Percentiles rank a stretch among this genome's conserved stretches.
These are phyloP conservation scores for Coemansia sp. DNA, from an alignment of 192 early-diverging fungal genomes.

Conservation along the genomic window DNA sequence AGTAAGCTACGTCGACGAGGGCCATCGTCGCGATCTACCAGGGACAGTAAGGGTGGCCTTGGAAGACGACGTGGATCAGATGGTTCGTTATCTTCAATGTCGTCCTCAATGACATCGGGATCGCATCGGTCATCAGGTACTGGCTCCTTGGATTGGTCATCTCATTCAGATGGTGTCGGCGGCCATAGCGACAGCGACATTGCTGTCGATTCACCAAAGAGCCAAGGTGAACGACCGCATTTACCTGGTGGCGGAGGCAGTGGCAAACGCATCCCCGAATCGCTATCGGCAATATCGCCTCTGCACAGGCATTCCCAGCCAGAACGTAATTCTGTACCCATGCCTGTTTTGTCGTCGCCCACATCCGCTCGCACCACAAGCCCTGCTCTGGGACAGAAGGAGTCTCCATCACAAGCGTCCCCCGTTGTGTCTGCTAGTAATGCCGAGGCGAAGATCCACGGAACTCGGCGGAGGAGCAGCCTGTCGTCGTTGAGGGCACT, in stretches of 20 bases:
- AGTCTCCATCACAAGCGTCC: neutral
- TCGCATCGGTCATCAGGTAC: neutral
- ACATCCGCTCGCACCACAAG: neutral
- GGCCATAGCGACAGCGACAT: neutral
- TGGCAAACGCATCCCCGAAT: neutral
- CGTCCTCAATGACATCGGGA: slow-evolving; percentile 6
- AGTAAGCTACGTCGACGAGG: slow-evolving; percentile 25
- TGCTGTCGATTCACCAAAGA: neutral
- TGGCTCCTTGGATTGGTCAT: slow-evolving; percentile 32
- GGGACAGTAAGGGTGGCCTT: slow-evolving; percentile 15
- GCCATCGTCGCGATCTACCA: slow-evolving; percentile 1
- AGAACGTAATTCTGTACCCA: slow-evolving; percentile 12
- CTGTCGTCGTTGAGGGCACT: slow-evolving; percentile 27
- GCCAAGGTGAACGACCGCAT: neutral
- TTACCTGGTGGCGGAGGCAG: neutral
- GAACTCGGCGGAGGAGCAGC: slow-evolving; percentile 34
- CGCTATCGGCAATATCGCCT: neutral
- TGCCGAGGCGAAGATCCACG: neutral
- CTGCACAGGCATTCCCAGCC: neutral
- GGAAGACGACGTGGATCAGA: neutral
- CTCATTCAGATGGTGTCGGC: neutral
- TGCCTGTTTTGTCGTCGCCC: slow-evolving; percentile 11
- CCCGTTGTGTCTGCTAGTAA: neutral
- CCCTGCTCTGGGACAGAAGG: neutral
- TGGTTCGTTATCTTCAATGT: neutral